These are phyloP conservation scores for Saccharomycopsis phalli DNA, from an alignment of 1,139 yeast species.

Conservation along the genomic window DNA sequence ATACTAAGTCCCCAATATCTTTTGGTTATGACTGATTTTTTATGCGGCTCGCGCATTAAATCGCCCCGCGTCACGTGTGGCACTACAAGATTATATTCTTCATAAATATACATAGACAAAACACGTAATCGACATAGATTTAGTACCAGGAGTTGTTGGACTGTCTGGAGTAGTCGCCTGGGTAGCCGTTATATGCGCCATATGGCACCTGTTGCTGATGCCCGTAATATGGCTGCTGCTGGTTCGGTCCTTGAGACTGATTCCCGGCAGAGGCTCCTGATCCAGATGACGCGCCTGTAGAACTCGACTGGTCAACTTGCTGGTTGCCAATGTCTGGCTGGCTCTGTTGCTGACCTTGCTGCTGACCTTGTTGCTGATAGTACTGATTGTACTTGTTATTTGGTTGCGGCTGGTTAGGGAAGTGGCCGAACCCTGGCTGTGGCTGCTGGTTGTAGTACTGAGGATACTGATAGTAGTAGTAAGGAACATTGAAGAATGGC, in stretches of 20 bases:
- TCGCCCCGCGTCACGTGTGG: too few species aligned
- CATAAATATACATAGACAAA: too few species aligned
- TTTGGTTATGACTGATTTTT: background rate
- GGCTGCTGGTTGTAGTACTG: slow-evolving; percentile 8
- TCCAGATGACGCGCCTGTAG: background rate
- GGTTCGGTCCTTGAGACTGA: slow-evolving; percentile 1
- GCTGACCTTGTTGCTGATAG: slow-evolving; percentile 4
- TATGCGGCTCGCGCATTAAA: too few species aligned
- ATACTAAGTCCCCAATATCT: background rate
- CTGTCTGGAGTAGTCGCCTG: slow-evolving; percentile 15
- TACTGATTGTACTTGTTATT: slow-evolving; percentile 8
- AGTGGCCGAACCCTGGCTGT: slow-evolving; percentile 10
- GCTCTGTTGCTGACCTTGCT: slow-evolving; percentile 8
- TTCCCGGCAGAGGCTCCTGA: background rate
- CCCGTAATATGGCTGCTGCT: slow-evolving; percentile 3
- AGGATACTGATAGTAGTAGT: slow-evolving; percentile 10
- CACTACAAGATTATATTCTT: too few species aligned
- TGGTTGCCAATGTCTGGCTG: slow-evolving; percentile 6
- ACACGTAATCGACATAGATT: too few species aligned
- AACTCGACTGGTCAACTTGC: background rate
- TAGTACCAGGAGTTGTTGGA: slow-evolving; percentile 8
- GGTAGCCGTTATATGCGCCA: slow-evolving; percentile 10
- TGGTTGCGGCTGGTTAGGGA: slow-evolving; percentile 13
- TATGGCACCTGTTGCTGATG: slow-evolving; percentile 9
- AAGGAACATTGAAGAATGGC: slow-evolving; percentile 7